Conservation (phyloP, 2,329 filamentous ascomycete genomes). For the Pseudogymnoascus sp. region DNA sequence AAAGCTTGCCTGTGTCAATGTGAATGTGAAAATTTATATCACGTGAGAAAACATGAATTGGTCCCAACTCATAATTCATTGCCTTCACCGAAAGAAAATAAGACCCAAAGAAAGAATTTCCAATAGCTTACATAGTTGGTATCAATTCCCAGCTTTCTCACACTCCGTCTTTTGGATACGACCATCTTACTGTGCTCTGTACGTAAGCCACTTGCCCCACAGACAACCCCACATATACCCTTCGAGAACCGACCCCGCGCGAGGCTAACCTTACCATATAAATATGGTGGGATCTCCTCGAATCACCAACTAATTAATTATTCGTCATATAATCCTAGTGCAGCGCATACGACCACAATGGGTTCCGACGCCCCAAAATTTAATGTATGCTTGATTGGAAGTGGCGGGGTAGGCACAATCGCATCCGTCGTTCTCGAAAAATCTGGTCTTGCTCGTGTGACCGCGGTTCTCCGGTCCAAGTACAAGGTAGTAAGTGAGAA, state of each 20-base stretch:
- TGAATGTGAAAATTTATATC: neutral
- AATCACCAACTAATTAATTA: neutral
- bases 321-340: neutral
- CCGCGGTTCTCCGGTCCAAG: constrained; percentile 22
- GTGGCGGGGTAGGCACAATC: constrained; percentile 24
- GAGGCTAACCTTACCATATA: neutral
- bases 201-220: neutral
- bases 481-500: constrained; percentile 18
- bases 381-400: constrained; percentile 21
- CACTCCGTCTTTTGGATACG: neutral
- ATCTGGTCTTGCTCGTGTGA: constrained; percentile 19
- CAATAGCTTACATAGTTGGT: neutral
- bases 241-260: constrained; percentile 5
- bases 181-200: neutral
- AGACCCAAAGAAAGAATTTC: neutral
- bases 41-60: neutral
- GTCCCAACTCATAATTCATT: neutral
- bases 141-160: neutral
- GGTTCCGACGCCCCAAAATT: constrained; percentile 8
- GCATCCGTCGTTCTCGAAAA: constrained; percentile 21
- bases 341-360: neutral
- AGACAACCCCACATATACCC: neutral
- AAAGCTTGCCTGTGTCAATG: neutral
- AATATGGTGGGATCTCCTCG: constrained; percentile 6
- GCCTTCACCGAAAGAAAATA: neutral